Evolutionary conservation across 2,329 filamentous ascomycete genomes (phyloP).

Genomic region (Canariomyces notabilis): DNA sequence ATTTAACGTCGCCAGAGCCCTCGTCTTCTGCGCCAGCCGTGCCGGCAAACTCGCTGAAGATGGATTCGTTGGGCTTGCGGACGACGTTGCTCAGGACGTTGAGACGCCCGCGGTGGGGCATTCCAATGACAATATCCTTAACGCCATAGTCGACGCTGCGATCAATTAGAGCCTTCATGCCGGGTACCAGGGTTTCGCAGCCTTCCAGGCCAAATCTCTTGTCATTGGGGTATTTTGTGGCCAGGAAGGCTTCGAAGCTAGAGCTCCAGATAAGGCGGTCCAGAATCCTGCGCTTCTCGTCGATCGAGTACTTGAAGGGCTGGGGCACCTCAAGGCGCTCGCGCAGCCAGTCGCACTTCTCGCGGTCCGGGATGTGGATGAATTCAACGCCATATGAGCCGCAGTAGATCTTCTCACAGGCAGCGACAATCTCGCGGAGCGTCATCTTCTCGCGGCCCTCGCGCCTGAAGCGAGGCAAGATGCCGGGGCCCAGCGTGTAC

Average conservation of each 20-base stretch:
- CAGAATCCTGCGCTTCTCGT: conserved; percentile 96
- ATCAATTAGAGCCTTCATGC: conserved; percentile 99
- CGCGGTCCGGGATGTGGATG: conserved; percentile 95
- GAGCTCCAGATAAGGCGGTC: conserved; percentile 98
- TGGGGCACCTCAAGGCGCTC: conserved; percentile 90
- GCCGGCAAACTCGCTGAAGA: conserved; percentile 97
- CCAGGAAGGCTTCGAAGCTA: conserved; percentile 91
- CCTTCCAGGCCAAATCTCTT: conserved; percentile 98
- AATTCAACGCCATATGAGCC: conserved; percentile 98
- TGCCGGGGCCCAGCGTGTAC: conserved; percentile 88
- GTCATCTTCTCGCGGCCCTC: conserved; percentile 93
- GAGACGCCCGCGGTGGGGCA: conserved; percentile 97
- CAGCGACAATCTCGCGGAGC: conserved; percentile 83
- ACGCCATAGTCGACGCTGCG: conserved; percentile 97
- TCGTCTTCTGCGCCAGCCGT: conserved; percentile 84
- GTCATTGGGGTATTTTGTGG: conserved; percentile 98
- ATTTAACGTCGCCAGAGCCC: conserved; percentile 98
- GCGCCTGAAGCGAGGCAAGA: conserved; percentile 87
- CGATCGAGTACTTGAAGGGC: conserved; percentile 95
- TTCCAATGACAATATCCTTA: conserved; percentile 98
- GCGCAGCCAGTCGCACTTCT: conserved; percentile 97
- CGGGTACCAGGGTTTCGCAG: conserved; percentile 92
- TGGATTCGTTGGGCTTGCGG: conserved; percentile 98
- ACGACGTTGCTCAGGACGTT: conserved; percentile 98
- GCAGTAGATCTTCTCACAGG: conserved; percentile 94